Conservation (phyloP, 169 alveolate genomes). For the Perkinsus olseni region DNA sequence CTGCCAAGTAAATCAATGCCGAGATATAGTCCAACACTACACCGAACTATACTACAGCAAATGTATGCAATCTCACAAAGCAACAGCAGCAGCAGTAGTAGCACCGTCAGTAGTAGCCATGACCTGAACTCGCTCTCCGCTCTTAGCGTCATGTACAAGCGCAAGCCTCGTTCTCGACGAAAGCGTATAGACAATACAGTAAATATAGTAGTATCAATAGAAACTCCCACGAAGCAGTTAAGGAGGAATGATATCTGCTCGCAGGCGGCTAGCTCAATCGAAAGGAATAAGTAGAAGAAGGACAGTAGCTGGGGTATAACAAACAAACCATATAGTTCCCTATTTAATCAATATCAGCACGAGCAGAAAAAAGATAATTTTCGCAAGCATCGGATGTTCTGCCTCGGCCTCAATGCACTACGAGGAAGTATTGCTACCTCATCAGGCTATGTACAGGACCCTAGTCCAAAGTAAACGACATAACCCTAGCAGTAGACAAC, state of each 20-base stretch:
- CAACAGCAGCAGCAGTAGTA: not conserved
- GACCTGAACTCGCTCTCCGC: not conserved
- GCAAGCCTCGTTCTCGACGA: constrained; percentile 5
- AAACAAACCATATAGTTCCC: not conserved
- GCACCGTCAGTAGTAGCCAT: not conserved
- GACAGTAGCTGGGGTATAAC: not conserved
- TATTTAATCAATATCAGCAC: not conserved
- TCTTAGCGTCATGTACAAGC: not conserved
- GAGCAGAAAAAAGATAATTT: not conserved
- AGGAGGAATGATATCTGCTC: not conserved
- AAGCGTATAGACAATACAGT: not conserved
- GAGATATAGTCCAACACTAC: not conserved
- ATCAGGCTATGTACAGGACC: not conserved
- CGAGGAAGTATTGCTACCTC: not conserved
- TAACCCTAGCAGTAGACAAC: not conserved
- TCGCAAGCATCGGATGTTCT: not conserved
- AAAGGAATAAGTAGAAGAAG: not conserved
- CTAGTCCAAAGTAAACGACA: not conserved
- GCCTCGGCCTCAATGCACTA: not conserved
- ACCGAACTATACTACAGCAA: not conserved
- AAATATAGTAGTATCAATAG: not conserved
- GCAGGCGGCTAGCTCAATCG: not conserved
- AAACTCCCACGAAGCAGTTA: not conserved
- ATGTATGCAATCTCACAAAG: not conserved
- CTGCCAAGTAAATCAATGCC: not conserved